These are phyloP conservation scores for Ustilago trichophora DNA, from an alignment of 1,284 basidiomycete species.

Conservation along the genomic window DNA sequence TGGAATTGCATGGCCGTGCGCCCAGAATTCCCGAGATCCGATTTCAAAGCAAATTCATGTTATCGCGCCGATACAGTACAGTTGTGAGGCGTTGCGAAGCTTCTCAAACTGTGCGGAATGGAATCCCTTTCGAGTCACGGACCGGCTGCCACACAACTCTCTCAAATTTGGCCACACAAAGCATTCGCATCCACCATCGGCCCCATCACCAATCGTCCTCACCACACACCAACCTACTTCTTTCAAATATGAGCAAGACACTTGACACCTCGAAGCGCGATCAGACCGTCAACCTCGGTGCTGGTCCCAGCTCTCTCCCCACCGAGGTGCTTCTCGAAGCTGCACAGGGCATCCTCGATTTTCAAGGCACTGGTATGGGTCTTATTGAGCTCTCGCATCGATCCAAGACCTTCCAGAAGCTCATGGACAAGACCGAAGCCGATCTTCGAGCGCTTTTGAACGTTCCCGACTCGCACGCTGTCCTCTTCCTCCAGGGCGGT, in stretches of 20 bases:
- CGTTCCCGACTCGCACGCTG: slow-evolving; percentile 58
- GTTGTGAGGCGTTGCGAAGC: not conserved
- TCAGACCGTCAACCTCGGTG: slow-evolving; percentile 64
- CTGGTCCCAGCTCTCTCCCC: slow-evolving; percentile 63
- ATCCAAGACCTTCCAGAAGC: slow-evolving; percentile 57
- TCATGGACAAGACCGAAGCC: slow-evolving; percentile 60
- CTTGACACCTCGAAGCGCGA: slow-evolving; percentile 48
- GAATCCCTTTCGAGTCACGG: slow-evolving; percentile 14
- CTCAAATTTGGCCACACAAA: too few species aligned
- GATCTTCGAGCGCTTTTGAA: slow-evolving; percentile 57
- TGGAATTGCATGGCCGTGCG: slow-evolving; percentile 12
- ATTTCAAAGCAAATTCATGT: not conserved
- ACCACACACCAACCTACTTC: not conserved
- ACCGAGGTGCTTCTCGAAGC: slow-evolving; percentile 62
- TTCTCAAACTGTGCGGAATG: slow-evolving; percentile 6
- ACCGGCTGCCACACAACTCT: not conserved
- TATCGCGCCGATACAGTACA: slow-evolving; percentile 5
- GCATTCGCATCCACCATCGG: not conserved
- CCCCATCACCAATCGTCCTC: not conserved
- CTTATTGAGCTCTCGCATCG: slow-evolving; percentile 65
- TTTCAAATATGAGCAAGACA: slow-evolving; percentile 30
- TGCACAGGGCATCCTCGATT: slow-evolving; percentile 62
- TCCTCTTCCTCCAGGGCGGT: slow-evolving; percentile 64
- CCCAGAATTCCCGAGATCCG: slow-evolving; percentile 22
- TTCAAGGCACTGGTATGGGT: slow-evolving; percentile 61